A percentile compares a stretch with the other conserved stretches of the same genome.
phyloP scores from a whole-genome alignment of 805 yeast genomes.

The Candida methanosorbosa region DNA sequence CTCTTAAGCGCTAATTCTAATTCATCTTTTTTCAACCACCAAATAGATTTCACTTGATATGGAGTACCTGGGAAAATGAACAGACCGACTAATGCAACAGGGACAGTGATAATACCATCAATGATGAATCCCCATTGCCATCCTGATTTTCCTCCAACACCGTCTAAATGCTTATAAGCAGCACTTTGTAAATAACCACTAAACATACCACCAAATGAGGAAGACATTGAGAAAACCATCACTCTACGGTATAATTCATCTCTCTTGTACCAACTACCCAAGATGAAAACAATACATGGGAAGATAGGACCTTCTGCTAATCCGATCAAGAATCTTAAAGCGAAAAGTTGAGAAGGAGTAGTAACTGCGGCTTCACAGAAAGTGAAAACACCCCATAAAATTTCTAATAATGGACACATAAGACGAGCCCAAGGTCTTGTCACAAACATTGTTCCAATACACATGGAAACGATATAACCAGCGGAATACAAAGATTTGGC shows the following conservation, averaged over 20 bases:
- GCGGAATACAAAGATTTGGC: constrained; percentile 30
- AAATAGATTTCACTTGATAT: constrained; percentile 13
- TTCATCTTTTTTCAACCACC: constrained; percentile 17
- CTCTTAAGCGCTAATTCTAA: constrained; percentile 32
- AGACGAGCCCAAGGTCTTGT: constrained; percentile 17
- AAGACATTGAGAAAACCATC: constrained; percentile 30
- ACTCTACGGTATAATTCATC: constrained; percentile 33
- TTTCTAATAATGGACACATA: constrained; percentile 13
- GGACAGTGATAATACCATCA: constrained; percentile 50
- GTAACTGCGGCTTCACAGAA: constrained; percentile 19
- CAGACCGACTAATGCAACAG: constrained; percentile 47
- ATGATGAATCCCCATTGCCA: constrained; percentile 67
- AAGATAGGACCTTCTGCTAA: constrained; percentile 34
- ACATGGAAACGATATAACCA: constrained; percentile 21
- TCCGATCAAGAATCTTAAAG: constrained; percentile 34
- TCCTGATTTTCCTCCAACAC: constrained; percentile 42
- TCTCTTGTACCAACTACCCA: constrained; percentile 34
- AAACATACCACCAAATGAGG: constrained; percentile 32
- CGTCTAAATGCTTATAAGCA: constrained; percentile 30
- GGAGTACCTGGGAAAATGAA: constrained; percentile 47
- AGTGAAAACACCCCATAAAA: constrained; percentile 20
- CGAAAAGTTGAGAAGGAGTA: constrained; percentile 27
- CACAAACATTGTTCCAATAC: constrained; percentile 13
- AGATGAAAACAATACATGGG: constrained; percentile 30
- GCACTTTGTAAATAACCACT: constrained; percentile 37